Percentiles rank a stretch among this genome's conserved stretches.
phyloP scores from a whole-genome alignment of 2,329 filamentous ascomycete genomes.

The Fusarium sp. region DNA sequence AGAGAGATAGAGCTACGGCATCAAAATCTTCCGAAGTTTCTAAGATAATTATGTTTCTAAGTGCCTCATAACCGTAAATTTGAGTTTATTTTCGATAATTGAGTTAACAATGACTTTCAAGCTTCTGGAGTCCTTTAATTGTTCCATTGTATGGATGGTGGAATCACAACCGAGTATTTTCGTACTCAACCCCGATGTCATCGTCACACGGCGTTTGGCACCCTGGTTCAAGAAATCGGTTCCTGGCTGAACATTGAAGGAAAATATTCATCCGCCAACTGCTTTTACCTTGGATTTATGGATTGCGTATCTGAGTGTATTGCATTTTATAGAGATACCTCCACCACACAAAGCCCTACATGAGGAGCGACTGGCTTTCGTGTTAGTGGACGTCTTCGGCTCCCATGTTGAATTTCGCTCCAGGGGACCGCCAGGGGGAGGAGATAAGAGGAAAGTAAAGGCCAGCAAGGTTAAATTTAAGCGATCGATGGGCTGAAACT shows the following conservation, averaged over 20 bases:
- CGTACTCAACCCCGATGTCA: conserved; percentile 11
- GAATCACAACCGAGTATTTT: conserved; percentile 4
- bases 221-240: conserved; percentile 22
- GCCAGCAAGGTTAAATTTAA: background rate
- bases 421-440: conserved; percentile 16
- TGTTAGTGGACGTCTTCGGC: conserved; percentile 6
- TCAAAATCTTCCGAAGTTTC: background rate
- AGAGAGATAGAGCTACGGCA: background rate
- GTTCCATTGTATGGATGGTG: background rate
- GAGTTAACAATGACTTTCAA: background rate
- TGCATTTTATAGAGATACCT: background rate
- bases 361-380: background rate
- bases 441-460: conserved; percentile 5
- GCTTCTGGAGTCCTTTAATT: background rate
- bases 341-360: background rate
- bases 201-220: conserved; percentile 20
- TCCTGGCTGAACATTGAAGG: conserved; percentile 33
- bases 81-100: background rate
- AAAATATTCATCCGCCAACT: background rate
- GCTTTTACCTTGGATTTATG: background rate
- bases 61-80: background rate
- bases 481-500: background rate
- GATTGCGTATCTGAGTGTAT: background rate
- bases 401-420: conserved; percentile 18
- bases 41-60: background rate